Percentiles rank a stretch among this genome's conserved stretches.
Evolutionary conservation across 1,284 basidiomycete genomes (phyloP).

Genomic region (Schizopora paradoxa): DNA sequence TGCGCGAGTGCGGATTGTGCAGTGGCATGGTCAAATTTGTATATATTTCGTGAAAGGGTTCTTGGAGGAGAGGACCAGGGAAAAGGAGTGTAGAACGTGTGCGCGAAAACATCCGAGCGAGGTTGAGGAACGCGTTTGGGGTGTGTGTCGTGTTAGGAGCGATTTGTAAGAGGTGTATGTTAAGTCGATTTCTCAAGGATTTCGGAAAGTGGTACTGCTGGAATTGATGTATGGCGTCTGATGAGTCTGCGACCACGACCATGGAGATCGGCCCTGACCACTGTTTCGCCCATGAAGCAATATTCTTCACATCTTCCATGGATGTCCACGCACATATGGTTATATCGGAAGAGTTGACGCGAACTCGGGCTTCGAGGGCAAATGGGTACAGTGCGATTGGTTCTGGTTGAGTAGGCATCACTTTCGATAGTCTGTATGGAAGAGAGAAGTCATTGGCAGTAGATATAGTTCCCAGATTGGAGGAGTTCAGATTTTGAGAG

Average conservation of each 20-base stretch:
- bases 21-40: background rate
- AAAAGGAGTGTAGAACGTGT: constrained; percentile 47
- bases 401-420: constrained; percentile 24
- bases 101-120: constrained; percentile 53
- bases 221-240: constrained; percentile 18
- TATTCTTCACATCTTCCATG: constrained; percentile 29
- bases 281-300: constrained; percentile 30
- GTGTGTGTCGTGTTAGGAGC: constrained; percentile 33
- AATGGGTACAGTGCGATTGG: constrained; percentile 25
- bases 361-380: constrained; percentile 17
- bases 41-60: constrained; percentile 18
- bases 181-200: constrained; percentile 33
- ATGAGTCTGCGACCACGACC: constrained; percentile 41
- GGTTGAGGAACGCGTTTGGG: constrained; percentile 54
- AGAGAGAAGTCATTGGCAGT: constrained; percentile 22
- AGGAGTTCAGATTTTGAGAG: constrained; percentile 17
- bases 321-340: constrained; percentile 52
- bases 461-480: constrained; percentile 18
- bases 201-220: constrained; percentile 30
- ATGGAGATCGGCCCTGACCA: constrained; percentile 41
- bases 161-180: constrained; percentile 46
- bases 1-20: background rate
- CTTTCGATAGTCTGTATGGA: constrained; percentile 27
- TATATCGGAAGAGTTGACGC: constrained; percentile 23
- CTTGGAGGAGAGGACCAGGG: constrained; percentile 31